phyloP scores from a whole-genome alignment of 2,329 filamentous ascomycete genomes.

The Metarhizium rileyi region DNA sequence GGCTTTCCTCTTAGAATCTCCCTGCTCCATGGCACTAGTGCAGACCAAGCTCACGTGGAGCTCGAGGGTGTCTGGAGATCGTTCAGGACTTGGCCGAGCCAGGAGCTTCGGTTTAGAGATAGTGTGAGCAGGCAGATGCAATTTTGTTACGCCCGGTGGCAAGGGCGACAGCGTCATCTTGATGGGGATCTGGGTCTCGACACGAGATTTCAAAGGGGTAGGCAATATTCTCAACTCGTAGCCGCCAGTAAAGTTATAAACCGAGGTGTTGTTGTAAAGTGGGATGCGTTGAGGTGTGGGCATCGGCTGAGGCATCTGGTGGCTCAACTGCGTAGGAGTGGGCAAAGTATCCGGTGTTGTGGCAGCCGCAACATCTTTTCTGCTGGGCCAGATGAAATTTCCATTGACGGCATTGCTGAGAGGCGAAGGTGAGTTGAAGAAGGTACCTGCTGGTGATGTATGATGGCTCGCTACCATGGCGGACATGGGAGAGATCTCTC shows the following conservation, averaged over 20 bases:
- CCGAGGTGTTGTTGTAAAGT: conserved; percentile 13
- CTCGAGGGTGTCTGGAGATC: conserved; percentile 65
- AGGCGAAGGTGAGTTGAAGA: conserved; percentile 40
- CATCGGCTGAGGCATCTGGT: conserved; percentile 17
- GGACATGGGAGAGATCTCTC: conserved; percentile 46
- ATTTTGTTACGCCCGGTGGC: conserved; percentile 63
- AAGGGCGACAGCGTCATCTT: conserved; percentile 68
- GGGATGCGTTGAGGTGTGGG: conserved; percentile 23
- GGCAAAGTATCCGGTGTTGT: conserved; percentile 15
- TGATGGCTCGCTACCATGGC: conserved; percentile 41
- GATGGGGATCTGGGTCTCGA: conserved; percentile 96
- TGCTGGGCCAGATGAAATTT: conserved; percentile 26
- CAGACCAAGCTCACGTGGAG: conserved; percentile 77
- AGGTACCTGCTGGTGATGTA: conserved; percentile 36
- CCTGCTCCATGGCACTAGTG: conserved; percentile 80
- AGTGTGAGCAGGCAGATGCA: conserved; percentile 81
- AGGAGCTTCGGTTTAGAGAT: conserved; percentile 92
- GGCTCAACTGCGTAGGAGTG: conserved; percentile 16
- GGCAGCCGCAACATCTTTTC: conserved; percentile 15
- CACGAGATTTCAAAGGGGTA: conserved; percentile 72
- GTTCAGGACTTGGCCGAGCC: conserved; percentile 58
- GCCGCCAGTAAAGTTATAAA: conserved; percentile 21
- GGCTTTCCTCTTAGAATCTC: conserved; percentile 57
- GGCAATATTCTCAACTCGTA: conserved; percentile 51
- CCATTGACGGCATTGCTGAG: conserved; percentile 23